Base-by-base conservation (phyloP, 2,329 filamentous ascomycete species). In the Xylaria sp. region DNA sequence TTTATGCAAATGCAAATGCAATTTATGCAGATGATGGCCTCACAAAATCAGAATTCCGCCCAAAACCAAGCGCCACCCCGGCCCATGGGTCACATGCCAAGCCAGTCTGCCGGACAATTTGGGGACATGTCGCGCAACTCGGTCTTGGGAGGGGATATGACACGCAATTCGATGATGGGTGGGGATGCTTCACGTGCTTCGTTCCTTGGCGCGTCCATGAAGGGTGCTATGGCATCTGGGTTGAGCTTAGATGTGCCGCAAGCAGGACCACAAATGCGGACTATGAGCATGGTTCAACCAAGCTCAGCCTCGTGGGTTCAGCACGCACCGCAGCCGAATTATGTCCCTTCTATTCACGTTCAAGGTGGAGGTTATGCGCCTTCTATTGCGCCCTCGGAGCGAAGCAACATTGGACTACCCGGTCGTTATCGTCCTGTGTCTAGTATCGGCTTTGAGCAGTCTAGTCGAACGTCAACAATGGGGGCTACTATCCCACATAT, bases 1-100 rank as follows among this genome's bases (percentile, higher is more conserved):
- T 94, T 95, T 82, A 94, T 95, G 92, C 91, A 94, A 78, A 94
- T 96, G 91, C 94, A 97, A 79, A 94, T 97, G 91, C 92, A 97
- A 78, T 94, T 94, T 81, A 95, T 97, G 91, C 92, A 94, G 76
- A 91, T 94, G 89, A 92, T 93, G 86, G 85, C 85, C 0, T 74
- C 78, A 13, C 82, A 81, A 59, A 83, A 82, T 12, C 82, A 81
- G 59, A 83, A 82, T 69, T 78, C 78, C 49, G 67, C 71, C 46
- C 75, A 73, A 51, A 75, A 61, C 62, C 77, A 71, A 41, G 71
- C 71, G 66, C 77, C 74, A 25, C 62, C 69, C 70, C 75, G 77
- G 8, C 74, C 78, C 43, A 78, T 80, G 71, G 79, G 80, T 70
- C 79, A 79, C 62, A 81, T 83, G 78, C 80, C 80, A 9, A 81